phyloP scores from a whole-genome alignment of 2,329 filamentous ascomycete genomes.

The Diplocarpon mali region DNA sequence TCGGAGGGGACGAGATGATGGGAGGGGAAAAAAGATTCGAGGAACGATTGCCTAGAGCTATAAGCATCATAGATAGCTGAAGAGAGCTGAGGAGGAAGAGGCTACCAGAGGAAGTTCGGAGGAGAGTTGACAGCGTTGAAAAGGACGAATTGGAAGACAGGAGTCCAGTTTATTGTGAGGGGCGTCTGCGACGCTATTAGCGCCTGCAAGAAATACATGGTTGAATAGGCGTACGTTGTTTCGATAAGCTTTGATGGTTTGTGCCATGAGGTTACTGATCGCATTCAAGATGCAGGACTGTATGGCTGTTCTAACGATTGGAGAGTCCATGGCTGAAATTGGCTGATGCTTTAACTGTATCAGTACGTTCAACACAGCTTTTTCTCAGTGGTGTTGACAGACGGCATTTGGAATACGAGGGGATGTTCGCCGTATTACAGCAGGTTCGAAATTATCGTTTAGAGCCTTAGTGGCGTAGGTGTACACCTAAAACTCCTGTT shows the following conservation, averaged over 20 bases:
- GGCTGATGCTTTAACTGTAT: not conserved
- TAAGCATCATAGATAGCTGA: constrained; percentile 13
- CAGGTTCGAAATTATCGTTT: no score
- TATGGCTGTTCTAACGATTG: constrained; percentile 48
- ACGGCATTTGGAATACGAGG: no score
- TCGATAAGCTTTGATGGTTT: constrained; percentile 54
- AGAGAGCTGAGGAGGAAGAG: not conserved
- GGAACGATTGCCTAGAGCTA: constrained; percentile 53
- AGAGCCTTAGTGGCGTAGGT: no score
- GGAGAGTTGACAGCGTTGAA: constrained; percentile 66
- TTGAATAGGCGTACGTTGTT: constrained; percentile 37
- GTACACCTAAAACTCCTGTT: no score
- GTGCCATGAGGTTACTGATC: constrained; percentile 63
- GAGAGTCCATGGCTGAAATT: constrained; percentile 27
- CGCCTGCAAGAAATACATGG: not conserved
- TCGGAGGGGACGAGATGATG: constrained; percentile 36
- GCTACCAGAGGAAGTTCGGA: constrained; percentile 71
- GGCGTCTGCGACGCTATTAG: constrained; percentile 35
- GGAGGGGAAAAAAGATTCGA: constrained; percentile 66
- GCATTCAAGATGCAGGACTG: constrained; percentile 56
- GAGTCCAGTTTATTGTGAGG: constrained; percentile 51
- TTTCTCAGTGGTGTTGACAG: no score
- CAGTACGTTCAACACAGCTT: no score
- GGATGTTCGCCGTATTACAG: no score
- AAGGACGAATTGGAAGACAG: constrained; percentile 65